Percentiles rank a stretch among this genome's conserved stretches.
Evolutionary conservation across 2,329 filamentous ascomycete species (phyloP).

Genomic region (Fusarium sambucinum): DNA sequence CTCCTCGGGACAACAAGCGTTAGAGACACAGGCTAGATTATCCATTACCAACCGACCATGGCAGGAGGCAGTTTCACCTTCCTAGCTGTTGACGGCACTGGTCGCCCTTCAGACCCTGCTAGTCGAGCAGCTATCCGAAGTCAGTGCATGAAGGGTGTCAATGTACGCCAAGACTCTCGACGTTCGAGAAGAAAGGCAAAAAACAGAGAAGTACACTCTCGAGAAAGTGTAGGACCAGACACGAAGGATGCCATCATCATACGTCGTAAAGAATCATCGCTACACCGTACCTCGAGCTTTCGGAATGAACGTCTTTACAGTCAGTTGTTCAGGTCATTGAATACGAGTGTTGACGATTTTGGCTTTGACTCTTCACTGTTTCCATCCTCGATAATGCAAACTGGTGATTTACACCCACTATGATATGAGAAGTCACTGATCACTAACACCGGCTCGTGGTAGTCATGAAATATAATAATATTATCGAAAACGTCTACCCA

Average conservation of each 20-base stretch:
- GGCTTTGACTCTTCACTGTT: background rate
- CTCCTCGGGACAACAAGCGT: too few relatives aligned
- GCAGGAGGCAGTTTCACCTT: background rate
- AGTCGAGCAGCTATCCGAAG: conserved; percentile 10
- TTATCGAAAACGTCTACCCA: background rate
- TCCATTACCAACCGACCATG: background rate
- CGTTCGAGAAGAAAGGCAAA: conserved; percentile 5
- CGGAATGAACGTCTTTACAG: too few relatives aligned
- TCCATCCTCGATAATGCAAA: background rate
- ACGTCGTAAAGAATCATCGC: background rate
- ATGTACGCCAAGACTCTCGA: conserved; percentile 9
- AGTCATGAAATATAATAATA: background rate
- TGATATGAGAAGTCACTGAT: accelerated
- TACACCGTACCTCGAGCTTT: too few relatives aligned
- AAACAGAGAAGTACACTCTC: background rate
- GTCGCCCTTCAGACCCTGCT: background rate
- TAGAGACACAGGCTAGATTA: background rate
- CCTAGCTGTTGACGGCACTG: background rate
- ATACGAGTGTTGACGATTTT: background rate
- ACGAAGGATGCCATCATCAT: accelerated
- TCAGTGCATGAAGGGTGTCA: conserved; percentile 17
- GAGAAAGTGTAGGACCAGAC: accelerated
- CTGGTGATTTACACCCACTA: background rate
- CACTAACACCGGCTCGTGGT: accelerated
- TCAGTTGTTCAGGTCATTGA: background rate